These are phyloP conservation scores for Termitomyces sp. DNA, from an alignment of 768 basidiomycete genomes.

Conservation along the genomic window DNA sequence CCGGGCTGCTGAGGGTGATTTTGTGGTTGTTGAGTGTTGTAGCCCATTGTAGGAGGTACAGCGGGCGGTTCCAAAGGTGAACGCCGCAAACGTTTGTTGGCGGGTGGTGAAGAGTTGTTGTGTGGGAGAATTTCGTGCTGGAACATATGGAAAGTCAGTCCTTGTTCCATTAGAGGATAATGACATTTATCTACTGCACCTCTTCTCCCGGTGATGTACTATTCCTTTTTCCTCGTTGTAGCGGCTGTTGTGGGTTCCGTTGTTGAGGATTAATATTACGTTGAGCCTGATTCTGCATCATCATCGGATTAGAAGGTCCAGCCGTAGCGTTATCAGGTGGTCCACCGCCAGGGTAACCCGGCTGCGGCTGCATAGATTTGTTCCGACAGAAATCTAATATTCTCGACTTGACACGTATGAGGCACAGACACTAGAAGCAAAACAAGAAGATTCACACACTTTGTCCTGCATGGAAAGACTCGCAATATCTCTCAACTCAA, in stretches of 20 bases:
- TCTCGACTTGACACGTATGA: neutral
- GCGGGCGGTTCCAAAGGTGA: conserved; percentile 46
- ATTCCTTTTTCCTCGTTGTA: conserved; percentile 37
- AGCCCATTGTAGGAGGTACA: conserved; percentile 21
- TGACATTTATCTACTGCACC: conserved; percentile 23
- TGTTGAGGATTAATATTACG: conserved; percentile 23
- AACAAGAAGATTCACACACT: conserved; percentile 32
- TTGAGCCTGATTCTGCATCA: conserved; percentile 21
- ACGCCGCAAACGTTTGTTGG: conserved; percentile 46
- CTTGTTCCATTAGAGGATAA: neutral
- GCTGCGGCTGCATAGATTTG: conserved; percentile 14
- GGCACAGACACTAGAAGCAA: neutral
- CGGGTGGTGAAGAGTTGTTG: conserved; percentile 52
- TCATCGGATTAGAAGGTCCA: conserved; percentile 38
- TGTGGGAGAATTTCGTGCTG: conserved; percentile 45
- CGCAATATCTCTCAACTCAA: conserved; percentile 11
- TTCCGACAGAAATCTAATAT: conserved; percentile 20
- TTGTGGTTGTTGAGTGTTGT: conserved; percentile 18
- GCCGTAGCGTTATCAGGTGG: conserved; percentile 32
- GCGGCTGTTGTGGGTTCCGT: conserved; percentile 22
- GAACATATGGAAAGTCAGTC: neutral
- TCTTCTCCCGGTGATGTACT: conserved; percentile 64
- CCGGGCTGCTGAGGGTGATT: conserved; percentile 29
- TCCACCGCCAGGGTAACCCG: conserved; percentile 8
- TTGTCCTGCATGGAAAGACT: conserved; percentile 41